Percentiles rank a stretch among this genome's conserved stretches.
phyloP scores from a whole-genome alignment of 176 grass and related monocot genomes.

The Carex cristatella region DNA sequence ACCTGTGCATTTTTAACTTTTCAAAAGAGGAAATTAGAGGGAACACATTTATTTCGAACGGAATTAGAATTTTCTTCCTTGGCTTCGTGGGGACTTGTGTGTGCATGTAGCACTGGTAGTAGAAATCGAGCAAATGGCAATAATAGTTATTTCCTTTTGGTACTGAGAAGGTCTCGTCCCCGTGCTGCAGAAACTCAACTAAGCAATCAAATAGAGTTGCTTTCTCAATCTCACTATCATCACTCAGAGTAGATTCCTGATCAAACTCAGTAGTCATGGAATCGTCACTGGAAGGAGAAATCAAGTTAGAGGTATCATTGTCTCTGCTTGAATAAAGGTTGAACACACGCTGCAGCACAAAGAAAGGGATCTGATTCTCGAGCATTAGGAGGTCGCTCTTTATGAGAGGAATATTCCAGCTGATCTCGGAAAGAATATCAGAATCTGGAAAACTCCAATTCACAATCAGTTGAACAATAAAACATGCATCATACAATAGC shows the following conservation, averaged over 20 bases:
- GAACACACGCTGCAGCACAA: background rate
- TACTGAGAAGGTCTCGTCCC: background rate
- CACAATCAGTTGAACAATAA: constrained; percentile 17
- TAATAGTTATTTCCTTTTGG: background rate
- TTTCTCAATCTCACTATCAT: constrained; percentile 4
- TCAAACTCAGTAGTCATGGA: background rate
- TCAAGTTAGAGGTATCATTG: background rate
- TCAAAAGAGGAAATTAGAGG: background rate
- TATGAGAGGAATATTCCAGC: constrained; percentile 24
- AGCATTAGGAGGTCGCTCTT: constrained; percentile 19
- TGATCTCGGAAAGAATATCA: constrained; percentile 5
- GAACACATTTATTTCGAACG: background rate
- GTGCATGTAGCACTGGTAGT: constrained; percentile 18
- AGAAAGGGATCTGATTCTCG: constrained; percentile 22
- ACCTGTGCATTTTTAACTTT: background rate
- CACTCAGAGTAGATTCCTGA: background rate
- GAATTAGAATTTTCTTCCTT: background rate
- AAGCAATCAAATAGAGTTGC: background rate
- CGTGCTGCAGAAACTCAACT: background rate
- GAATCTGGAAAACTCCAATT: background rate
- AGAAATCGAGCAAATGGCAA: constrained; percentile 20
- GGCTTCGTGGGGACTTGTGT: background rate
- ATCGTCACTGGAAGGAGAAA: background rate
- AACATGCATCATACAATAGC: constrained; percentile 9
- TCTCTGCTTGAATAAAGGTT: background rate